Percentiles rank a stretch among this genome's conserved stretches.
Evolutionary conservation across 1,284 basidiomycete species (phyloP).

Genomic region (Pyrrhoderma noxium): DNA sequence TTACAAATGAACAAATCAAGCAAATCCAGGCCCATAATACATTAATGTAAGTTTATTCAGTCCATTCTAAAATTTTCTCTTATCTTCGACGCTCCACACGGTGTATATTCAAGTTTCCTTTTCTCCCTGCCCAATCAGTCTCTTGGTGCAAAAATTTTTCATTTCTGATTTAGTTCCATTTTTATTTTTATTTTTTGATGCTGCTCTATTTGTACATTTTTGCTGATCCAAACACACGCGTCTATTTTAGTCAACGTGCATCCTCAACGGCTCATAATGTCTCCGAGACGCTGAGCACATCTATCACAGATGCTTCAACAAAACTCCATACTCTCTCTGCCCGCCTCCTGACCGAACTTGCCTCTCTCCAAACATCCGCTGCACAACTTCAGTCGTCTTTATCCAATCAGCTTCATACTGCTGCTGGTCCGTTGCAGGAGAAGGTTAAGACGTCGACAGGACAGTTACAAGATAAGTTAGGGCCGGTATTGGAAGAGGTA

Average conservation of each 20-base stretch:
- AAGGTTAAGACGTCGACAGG: constrained; percentile 5
- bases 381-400: constrained; percentile 43
- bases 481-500: no score
- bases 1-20: constrained; percentile 65
- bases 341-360: constrained; percentile 55
- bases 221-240: no score
- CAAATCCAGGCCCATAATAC: constrained; percentile 60
- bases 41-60: constrained; percentile 43
- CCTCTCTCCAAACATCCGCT: constrained; percentile 56
- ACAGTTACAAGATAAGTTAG: no score
- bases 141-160: constrained; percentile 1
- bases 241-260: constrained; percentile 57
- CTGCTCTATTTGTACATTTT: no score
- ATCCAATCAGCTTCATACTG: constrained; percentile 4
- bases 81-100: not conserved
- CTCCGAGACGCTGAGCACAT: constrained; percentile 47
- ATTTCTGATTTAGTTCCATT: no score
- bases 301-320: constrained; percentile 42
- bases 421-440: constrained; percentile 13
- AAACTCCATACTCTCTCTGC: constrained; percentile 47
- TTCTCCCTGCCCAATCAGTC: no score
- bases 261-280: constrained; percentile 60
- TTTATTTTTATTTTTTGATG: no score
- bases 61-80: no score
- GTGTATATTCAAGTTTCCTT: not conserved